A percentile compares a stretch with the other conserved stretches of the same genome.
Conservation (phyloP, 2,329 filamentous ascomycete species). For the Pyrenochaeta sp. region DNA sequence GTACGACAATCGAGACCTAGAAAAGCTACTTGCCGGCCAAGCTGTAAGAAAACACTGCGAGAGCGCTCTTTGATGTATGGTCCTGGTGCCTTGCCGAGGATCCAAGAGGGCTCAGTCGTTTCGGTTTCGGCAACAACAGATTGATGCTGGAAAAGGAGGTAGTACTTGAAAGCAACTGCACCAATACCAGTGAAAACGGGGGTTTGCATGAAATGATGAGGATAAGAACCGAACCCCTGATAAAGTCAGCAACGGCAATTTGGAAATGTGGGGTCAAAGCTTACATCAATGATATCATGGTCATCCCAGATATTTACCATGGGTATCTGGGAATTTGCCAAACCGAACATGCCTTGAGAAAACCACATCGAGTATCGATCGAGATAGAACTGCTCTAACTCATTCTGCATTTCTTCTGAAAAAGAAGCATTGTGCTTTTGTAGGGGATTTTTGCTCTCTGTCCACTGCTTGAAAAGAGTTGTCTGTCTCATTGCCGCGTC, state of each 20-base stretch:
- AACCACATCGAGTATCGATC: conserved; percentile 94
- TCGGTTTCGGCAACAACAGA: conserved; percentile 83
- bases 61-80: conserved; percentile 90
- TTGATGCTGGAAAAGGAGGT: conserved; percentile 98
- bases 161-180: conserved; percentile 95
- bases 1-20: conserved; percentile 91
- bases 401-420: conserved; percentile 80
- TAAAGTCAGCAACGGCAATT: conserved; percentile 19
- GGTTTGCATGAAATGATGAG: conserved; percentile 88
- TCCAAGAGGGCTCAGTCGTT: conserved; percentile 86
- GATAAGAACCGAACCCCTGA: conserved; percentile 89
- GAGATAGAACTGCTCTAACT: conserved; percentile 88
- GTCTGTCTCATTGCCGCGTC: conserved; percentile 82
- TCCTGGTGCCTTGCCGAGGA: conserved; percentile 78
- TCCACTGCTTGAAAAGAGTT: conserved; percentile 81
- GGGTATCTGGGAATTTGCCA: conserved; percentile 92
- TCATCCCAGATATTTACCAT: conserved; percentile 99
- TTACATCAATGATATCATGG: conserved; percentile 67
- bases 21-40: conserved; percentile 81
- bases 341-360: conserved; percentile 90
- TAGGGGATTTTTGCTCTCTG: conserved; percentile 77
- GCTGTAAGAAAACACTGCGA: conserved; percentile 82
- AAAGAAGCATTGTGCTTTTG: conserved; percentile 83
- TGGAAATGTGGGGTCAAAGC: too few species aligned
- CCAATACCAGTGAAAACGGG: conserved; percentile 90